Percentiles rank a stretch among this genome's conserved stretches.
phyloP scores from a whole-genome alignment of 176 grass and related monocot species.

The Aegilops longissima region DNA sequence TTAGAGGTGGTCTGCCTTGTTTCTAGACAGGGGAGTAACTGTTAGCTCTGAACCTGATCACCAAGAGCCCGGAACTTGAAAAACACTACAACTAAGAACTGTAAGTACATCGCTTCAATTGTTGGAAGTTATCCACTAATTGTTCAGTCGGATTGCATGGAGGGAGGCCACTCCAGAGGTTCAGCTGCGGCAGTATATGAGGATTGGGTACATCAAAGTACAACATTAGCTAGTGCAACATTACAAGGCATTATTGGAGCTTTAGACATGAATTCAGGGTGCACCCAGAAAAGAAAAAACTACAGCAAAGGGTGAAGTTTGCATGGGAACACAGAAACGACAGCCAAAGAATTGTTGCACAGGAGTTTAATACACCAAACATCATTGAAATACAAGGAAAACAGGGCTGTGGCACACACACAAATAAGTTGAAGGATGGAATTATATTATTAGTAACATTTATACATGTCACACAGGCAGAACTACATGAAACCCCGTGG shows the following conservation, averaged over 20 bases:
- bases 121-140: too few relatives aligned
- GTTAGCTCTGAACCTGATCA: not conserved
- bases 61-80: not conserved
- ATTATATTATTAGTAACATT: constrained; percentile 42
- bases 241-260: not conserved
- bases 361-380: not conserved
- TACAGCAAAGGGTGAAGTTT: not conserved
- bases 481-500: constrained; percentile 25
- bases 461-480: constrained; percentile 38
- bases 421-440: not conserved
- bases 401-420: not conserved
- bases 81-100: not conserved
- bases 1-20: not conserved
- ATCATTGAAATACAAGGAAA: not conserved
- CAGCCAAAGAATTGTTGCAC: not conserved
- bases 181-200: too few relatives aligned
- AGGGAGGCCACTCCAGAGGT: too few relatives aligned
- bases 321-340: not conserved
- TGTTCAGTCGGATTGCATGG: too few relatives aligned
- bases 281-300: not conserved
- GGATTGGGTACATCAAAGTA: not conserved
- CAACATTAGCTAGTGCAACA: not conserved
- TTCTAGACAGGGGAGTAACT: not conserved
- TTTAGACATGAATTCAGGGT: not conserved
- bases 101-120: too few relatives aligned